Base-by-base conservation (phyloP, 2,329 filamentous ascomycete species). In the Aureobasidium sp. region DNA sequence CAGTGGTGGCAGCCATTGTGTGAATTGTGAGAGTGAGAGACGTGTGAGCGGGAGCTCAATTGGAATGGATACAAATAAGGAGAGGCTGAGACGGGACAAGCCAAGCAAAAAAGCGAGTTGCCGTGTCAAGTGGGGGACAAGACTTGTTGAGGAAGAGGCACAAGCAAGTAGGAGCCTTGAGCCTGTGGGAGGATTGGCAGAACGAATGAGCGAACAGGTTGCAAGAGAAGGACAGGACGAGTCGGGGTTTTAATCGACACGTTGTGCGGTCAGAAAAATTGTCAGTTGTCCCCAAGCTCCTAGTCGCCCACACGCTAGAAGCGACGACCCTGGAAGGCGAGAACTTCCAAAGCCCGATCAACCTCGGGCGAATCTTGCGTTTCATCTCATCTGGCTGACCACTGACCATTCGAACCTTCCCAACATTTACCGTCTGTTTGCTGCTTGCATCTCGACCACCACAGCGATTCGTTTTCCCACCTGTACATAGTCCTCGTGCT, bases 1-100 rank as follows among this genome's bases (percentile, higher is more conserved):
- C 80, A 55, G 82, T 83, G 65, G 80, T 80, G 29, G 64, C 63
- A n/a, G 64, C 62, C 64, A 65, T 65, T 65, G 42, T 56, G 57
- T 15, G 22, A 1, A 29, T 47, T 34, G 55, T 58, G 41, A 27
- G 8, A 51, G 41, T 41, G 44, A 60, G 25, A 42, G 57, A 51
- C 45, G 59, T 15, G 8, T 60, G 22, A 37, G 57, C 20, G 11
- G 27, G 17, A 60, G 58, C 37, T 55, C 51, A 62, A 45, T 55
- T 63, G 48, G 41, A 11, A 39, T 59, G 39, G 55, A 20, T 25
- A 48, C 42, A 5, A 42, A 53, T 29, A 63, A 55, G 41, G 48
- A 63, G 37, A 47, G 39, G 29, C 39, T 52, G 45, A 22, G 47
- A 63, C 39, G 29, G 48, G 41, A 34, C 49, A 47, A 29, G 48